Percentiles rank a stretch among this genome's conserved stretches.
phyloP scores from a whole-genome alignment of 2,329 filamentous ascomycete species.

The Tolypocladium tropicale region DNA sequence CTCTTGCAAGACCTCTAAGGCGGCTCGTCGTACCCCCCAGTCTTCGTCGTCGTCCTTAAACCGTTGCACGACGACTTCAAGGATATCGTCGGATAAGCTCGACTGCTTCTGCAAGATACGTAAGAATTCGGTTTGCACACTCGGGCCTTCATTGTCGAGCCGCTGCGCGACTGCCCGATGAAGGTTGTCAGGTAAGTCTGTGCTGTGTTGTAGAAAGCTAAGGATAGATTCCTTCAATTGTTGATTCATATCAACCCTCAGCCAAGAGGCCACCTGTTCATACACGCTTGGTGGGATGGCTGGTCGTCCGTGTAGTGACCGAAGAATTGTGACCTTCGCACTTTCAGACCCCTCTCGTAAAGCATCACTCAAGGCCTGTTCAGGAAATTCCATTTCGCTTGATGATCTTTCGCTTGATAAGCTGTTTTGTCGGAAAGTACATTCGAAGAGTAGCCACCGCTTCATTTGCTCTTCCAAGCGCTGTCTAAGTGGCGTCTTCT shows the following conservation, averaged over 20 bases:
- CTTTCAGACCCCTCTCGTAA: neutral
- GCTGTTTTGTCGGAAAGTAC: neutral
- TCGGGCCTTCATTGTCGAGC: neutral
- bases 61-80: neutral
- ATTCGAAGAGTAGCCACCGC: neutral
- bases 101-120: neutral
- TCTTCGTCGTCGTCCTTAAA: neutral
- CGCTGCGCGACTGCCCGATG: neutral
- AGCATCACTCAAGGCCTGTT: neutral
- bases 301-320: neutral
- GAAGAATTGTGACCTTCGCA: neutral
- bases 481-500: neutral
- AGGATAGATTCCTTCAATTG: too few relatives aligned
- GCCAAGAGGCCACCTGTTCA: neutral
- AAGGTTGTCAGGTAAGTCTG: neutral
- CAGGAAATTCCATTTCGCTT: neutral
- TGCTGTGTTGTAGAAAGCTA: too few relatives aligned
- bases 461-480: neutral
- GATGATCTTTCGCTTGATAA: neutral
- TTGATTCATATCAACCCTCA: neutral
- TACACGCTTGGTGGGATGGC: neutral
- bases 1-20: neutral
- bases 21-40: neutral
- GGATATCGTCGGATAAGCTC: neutral
- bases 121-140: too few relatives aligned